These are phyloP conservation scores for Gilbertella persicaria DNA, from an alignment of 371 early-diverging fungal genomes.

Conservation along the genomic window DNA sequence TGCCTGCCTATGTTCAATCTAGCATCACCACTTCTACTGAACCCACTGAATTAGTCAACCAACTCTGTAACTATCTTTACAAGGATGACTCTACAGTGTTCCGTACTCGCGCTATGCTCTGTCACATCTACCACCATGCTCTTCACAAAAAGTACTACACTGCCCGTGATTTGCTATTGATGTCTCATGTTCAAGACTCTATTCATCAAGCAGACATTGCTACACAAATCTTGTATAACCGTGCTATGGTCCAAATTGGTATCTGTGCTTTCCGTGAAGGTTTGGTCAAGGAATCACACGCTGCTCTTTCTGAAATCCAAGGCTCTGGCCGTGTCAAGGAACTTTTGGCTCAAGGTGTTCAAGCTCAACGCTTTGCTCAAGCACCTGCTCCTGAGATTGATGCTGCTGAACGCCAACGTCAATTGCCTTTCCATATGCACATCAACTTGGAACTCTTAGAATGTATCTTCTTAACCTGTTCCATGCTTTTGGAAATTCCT, in stretches of 20 bases:
- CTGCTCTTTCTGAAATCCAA: slow-evolving; percentile 88
- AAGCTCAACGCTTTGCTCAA: slow-evolving; percentile 70
- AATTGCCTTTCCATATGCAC: slow-evolving; percentile 98
- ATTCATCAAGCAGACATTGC: slow-evolving; percentile 88
- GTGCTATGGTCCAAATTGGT: slow-evolving; percentile 95
- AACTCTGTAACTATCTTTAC: slow-evolving; percentile 88
- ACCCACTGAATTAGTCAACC: slow-evolving; percentile 67
- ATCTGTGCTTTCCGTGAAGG: slow-evolving; percentile 96
- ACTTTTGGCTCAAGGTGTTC: slow-evolving; percentile 92
- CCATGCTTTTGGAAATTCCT: slow-evolving; percentile 97
- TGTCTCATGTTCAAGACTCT: slow-evolving; percentile 97
- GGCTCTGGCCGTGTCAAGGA: slow-evolving; percentile 90
- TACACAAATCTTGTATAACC: slow-evolving; percentile 96
- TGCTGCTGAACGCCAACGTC: slow-evolving; percentile 88
- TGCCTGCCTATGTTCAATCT: slow-evolving; percentile 45
- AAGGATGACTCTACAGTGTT: slow-evolving; percentile 80
- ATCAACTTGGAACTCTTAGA: slow-evolving; percentile 97
- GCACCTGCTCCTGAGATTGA: slow-evolving; percentile 79
- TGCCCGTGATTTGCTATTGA: slow-evolving; percentile 95
- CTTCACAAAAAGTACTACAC: slow-evolving; percentile 91
- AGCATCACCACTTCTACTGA: slow-evolving; percentile 50
- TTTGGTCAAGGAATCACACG: slow-evolving; percentile 84
- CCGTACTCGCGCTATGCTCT: slow-evolving; percentile 95
- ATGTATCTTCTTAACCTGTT: slow-evolving; percentile 92
- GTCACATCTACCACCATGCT: slow-evolving; percentile 96